phyloP scores from a whole-genome alignment of 2,329 filamentous ascomycete genomes.

The Fusarium sp. region DNA sequence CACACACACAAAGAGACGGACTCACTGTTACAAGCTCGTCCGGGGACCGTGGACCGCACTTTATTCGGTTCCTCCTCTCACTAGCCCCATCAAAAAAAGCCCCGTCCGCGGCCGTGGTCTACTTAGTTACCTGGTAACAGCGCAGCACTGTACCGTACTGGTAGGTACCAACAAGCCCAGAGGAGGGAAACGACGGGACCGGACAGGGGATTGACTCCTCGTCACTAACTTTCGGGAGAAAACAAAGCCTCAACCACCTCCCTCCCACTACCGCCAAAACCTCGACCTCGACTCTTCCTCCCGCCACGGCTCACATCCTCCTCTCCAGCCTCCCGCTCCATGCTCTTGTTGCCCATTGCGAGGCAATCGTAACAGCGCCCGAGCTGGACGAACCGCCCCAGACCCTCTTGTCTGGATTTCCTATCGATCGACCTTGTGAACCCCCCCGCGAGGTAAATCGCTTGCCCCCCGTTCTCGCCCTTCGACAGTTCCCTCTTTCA shows the following conservation, averaged over 20 bases:
- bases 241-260: slow-evolving; percentile 57
- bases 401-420: slow-evolving; percentile 38
- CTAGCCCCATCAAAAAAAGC: slow-evolving; percentile 11
- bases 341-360: slow-evolving; percentile 54
- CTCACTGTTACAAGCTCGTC: slow-evolving; percentile 9
- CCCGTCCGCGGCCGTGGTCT: slow-evolving; percentile 22
- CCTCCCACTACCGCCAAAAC: slow-evolving; percentile 43
- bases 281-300: slow-evolving; percentile 46
- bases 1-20: background rate
- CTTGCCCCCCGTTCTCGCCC: slow-evolving; percentile 37
- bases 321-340: slow-evolving; percentile 43
- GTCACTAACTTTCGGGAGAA: slow-evolving; percentile 44
- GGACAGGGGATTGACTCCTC: slow-evolving; percentile 48
- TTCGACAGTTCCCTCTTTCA: slow-evolving; percentile 22
- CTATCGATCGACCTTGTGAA: slow-evolving; percentile 41
- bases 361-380: slow-evolving; percentile 53
- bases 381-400: slow-evolving; percentile 52
- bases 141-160: background rate
- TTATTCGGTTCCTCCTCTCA: slow-evolving; percentile 6
- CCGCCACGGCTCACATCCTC: slow-evolving; percentile 40
- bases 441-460: slow-evolving; percentile 47
- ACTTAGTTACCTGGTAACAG: background rate
- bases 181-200: slow-evolving; percentile 40
- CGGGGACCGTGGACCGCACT: slow-evolving; percentile 5
- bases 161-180: background rate